These are phyloP conservation scores for Galerina marginata DNA, from an alignment of 768 basidiomycete species.

Conservation along the genomic window DNA sequence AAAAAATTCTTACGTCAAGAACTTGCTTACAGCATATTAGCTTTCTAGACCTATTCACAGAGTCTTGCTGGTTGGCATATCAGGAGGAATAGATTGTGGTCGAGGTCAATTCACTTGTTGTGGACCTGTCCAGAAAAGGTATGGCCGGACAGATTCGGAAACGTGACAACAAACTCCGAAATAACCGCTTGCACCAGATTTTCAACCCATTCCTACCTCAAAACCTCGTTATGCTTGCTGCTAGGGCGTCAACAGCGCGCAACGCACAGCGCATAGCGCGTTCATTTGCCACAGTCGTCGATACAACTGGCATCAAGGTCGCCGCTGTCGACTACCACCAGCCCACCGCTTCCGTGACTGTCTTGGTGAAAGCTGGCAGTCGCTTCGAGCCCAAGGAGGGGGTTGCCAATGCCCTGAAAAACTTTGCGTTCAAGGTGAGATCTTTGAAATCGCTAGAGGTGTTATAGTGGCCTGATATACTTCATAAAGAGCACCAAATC, in stretches of 20 bases:
- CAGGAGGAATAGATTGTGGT: too few relatives aligned
- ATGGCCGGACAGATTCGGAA: constrained; percentile 32
- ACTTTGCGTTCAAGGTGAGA: constrained; percentile 97
- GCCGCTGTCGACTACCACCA: constrained; percentile 83
- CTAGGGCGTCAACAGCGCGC: constrained; percentile 63
- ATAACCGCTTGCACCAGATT: constrained; percentile 29
- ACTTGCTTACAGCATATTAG: too few relatives aligned
- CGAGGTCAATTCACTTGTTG: too few relatives aligned
- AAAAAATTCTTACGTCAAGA: too few relatives aligned
- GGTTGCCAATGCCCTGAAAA: constrained; percentile 93
- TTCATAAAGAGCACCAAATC: constrained; percentile 75
- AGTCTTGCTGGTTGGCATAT: too few relatives aligned
- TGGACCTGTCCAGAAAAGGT: constrained; percentile 14
- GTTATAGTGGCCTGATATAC: background rate
- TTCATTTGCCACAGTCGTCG: constrained; percentile 83
- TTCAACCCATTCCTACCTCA: constrained; percentile 32
- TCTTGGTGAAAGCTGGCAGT: constrained; percentile 92
- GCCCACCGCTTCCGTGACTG: constrained; percentile 84
- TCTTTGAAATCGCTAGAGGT: background rate
- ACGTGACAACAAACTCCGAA: constrained; percentile 30
- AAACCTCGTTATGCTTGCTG: constrained; percentile 57
- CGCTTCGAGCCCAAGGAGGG: constrained; percentile 89
- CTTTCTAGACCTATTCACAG: too few relatives aligned
- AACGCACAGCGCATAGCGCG: constrained; percentile 64
- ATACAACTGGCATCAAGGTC: constrained; percentile 83